These are phyloP conservation scores for Tetracladium maxilliforme DNA, from an alignment of 2,329 filamentous ascomycete genomes.

Conservation along the genomic window DNA sequence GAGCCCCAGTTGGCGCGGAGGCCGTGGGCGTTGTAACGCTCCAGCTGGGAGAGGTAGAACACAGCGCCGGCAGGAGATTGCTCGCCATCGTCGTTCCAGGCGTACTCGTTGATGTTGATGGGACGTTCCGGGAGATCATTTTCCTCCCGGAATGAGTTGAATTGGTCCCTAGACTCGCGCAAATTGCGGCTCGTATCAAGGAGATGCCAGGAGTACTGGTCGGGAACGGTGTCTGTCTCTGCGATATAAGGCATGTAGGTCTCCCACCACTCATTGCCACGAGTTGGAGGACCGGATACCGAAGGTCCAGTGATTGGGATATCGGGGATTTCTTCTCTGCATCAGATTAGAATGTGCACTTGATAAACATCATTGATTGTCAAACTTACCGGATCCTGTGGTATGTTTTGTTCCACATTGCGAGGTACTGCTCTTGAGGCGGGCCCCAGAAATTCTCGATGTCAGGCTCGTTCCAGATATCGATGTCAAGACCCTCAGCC, in stretches of 20 bases:
- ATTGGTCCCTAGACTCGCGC: constrained; percentile 11
- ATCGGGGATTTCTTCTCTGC: neutral
- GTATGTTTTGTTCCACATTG: constrained; percentile 22
- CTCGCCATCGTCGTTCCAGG: constrained; percentile 2
- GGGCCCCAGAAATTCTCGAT: constrained; percentile 17
- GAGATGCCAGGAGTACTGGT: constrained; percentile 28
- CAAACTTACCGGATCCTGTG: constrained; percentile 17
- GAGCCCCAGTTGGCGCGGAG: constrained; percentile 7
- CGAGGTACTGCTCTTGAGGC: constrained; percentile 20
- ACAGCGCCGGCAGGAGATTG: constrained; percentile 5
- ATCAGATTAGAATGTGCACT: neutral
- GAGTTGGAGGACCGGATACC: constrained; percentile 14
- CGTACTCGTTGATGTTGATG: constrained; percentile 18
- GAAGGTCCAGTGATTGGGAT: constrained; percentile 23
- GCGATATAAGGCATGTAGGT: constrained; percentile 18
- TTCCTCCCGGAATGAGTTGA: constrained; percentile 10
- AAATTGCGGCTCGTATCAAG: constrained; percentile 16
- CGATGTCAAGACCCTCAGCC: constrained; percentile 22
- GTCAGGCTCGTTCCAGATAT: constrained; percentile 41
- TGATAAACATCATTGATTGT: neutral
- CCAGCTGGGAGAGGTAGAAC: constrained; percentile 8
- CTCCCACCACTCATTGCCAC: constrained; percentile 23
- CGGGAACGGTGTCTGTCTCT: constrained; percentile 20
- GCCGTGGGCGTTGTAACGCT: constrained; percentile 6
- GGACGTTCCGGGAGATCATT: constrained; percentile 16